Conservation (phyloP, 2,329 filamentous ascomycete species). For the Venturia oleaginea region DNA sequence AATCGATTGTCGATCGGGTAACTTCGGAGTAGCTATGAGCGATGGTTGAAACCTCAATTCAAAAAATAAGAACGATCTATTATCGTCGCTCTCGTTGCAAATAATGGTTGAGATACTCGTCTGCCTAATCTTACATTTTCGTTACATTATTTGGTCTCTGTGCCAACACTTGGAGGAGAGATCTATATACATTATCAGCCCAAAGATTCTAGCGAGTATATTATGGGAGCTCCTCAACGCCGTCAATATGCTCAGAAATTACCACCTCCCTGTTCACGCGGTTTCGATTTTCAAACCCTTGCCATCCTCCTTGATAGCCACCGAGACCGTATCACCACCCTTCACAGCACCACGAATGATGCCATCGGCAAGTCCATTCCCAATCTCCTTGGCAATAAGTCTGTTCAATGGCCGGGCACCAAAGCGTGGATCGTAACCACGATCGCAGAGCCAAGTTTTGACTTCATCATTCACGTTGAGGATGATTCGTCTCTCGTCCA, state of each 20-base stretch:
- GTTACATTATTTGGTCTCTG: background rate
- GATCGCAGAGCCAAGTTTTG: constrained; percentile 77
- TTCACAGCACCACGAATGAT: constrained; percentile 81
- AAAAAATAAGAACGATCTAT: no score
- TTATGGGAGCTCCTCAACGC: no score
- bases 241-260: no score
- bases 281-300: constrained; percentile 7
- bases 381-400: constrained; percentile 81
- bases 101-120: background rate
- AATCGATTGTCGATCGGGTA: no score
- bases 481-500: constrained; percentile 77
- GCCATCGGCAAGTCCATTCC: constrained; percentile 79
- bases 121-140: background rate
- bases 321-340: constrained; percentile 62
- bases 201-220: no score
- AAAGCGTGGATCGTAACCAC: constrained; percentile 84
- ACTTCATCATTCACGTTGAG: constrained; percentile 63
- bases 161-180: constrained; percentile 1
- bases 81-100: no score
- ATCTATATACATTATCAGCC: background rate
- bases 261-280: background rate
- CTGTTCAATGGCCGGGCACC: constrained; percentile 86
- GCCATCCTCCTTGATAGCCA: constrained; percentile 54
- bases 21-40: no score
- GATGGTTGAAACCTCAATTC: no score